Percentiles rank a stretch among this genome's conserved stretches.
Conservation (phyloP, 2,329 filamentous ascomycete species). For the Alternaria sp. region DNA sequence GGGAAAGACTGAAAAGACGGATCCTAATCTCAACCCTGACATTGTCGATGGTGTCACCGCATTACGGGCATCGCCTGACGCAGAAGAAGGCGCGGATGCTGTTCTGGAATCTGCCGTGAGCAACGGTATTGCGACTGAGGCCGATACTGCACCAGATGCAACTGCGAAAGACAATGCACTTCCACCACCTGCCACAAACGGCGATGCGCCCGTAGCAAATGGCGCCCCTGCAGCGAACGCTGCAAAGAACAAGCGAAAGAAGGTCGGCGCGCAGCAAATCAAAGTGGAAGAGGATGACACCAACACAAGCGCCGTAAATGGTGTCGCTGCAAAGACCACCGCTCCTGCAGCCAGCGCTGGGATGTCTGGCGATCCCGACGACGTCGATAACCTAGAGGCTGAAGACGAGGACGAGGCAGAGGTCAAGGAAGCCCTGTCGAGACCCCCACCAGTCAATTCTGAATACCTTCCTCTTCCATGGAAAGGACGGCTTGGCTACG, state of each 20-base stretch:
- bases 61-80: constrained; percentile 55
- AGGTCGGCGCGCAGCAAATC: constrained; percentile 34
- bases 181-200: constrained; percentile 21
- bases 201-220: constrained; percentile 20
- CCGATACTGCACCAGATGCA: constrained; percentile 24
- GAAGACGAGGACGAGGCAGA: constrained; percentile 65
- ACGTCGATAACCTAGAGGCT: constrained; percentile 47
- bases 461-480: constrained; percentile 85
- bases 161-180: constrained; percentile 22
- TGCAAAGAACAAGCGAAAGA: constrained; percentile 37
- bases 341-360: constrained; percentile 24
- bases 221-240: constrained; percentile 20
- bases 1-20: constrained; percentile 29
- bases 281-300: constrained; percentile 33
- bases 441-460: constrained; percentile 83
- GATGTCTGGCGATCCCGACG: constrained; percentile 59
- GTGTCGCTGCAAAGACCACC: constrained; percentile 25
- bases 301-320: constrained; percentile 17
- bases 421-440: constrained; percentile 64
- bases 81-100: constrained; percentile 33
- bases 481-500: constrained; percentile 89
- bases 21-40: constrained; percentile 50
- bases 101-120: constrained; percentile 19
- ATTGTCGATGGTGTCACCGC: constrained; percentile 54
- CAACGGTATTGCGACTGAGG: constrained; percentile 21